Evolutionary conservation across 2,329 filamentous ascomycete genomes (phyloP), one percentile per base, ranked within the genome.

Genomic region (Exophiala sp.): DNA sequence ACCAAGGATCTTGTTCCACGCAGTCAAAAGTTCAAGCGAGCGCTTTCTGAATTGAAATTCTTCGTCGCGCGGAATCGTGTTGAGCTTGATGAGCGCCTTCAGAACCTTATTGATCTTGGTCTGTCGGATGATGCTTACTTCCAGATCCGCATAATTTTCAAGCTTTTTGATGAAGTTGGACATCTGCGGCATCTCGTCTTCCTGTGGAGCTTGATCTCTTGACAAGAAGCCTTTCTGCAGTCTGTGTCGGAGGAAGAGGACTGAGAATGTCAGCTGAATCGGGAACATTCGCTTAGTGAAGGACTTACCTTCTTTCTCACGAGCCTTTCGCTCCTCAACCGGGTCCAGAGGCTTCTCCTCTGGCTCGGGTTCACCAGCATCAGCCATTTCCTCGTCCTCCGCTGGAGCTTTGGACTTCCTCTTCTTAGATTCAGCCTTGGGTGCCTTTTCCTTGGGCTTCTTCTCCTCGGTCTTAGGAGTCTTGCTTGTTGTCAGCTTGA

Each of bases 51-150:
- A 96, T 51, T 88, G 76, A 71, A 87, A 95, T 62, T 95, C 88
- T 34, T 91, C 88, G 61, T 99, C 94, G 57, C 86, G 86, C 4
- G 91, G 91, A 63, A 99, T 95, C 3, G 80, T 80, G 40, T 86
- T 81, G 7, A 99, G 78, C 76, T 96, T 96, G 65, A 96, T 77
- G 62, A 99, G 94, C 3, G 87, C 91, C 76, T 95, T 96, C 53
- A 99, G 80, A 9, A 99, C 92, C 76, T 99, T 99, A 83, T 97
- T 92, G 72, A 99, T 96, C 80, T 97, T 99, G 58, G 94, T 99
- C 11, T 77, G 78, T 60, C 89, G 85, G 65, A 97, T 96, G 64
- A 96, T 94, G 62, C 85, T 84, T 29, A 88, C 89, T 69, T 97
- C 92, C 3, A 97, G 82, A 61, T 95, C 88, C 20, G 53, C 50